These are phyloP conservation scores for Thraustochytrium sp. DNA, from an alignment of 352 stramenopile genomes.

Conservation along the genomic window DNA sequence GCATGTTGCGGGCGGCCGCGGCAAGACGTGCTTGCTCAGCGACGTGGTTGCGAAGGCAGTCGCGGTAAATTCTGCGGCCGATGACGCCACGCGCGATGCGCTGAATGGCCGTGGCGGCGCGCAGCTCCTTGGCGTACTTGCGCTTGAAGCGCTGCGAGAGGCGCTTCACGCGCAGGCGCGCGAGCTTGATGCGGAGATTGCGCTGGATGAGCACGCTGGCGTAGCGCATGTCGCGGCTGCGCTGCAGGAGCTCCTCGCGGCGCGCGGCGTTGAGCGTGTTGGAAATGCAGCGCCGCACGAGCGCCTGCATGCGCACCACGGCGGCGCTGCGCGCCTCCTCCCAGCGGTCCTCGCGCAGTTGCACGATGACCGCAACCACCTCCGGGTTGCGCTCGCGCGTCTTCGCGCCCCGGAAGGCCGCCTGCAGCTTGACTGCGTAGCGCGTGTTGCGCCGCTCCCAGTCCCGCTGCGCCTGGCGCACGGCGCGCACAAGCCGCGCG, in stretches of 20 bases:
- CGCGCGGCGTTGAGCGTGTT: background rate
- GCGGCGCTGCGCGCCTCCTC: background rate
- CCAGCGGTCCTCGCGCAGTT: background rate
- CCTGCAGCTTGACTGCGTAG: conserved; percentile 34
- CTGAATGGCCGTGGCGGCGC: conserved; percentile 7
- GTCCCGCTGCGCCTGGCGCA: background rate
- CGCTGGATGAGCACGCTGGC: background rate
- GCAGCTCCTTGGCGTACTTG: background rate
- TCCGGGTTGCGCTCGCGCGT: background rate
- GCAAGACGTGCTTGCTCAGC: background rate
- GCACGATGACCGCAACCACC: background rate
- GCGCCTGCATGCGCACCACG: background rate
- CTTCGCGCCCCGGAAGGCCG: background rate
- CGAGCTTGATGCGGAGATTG: background rate
- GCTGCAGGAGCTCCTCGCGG: background rate
- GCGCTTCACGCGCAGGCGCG: background rate
- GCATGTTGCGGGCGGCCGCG: background rate
- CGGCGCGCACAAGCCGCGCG: background rate
- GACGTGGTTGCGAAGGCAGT: background rate
- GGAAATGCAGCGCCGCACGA: background rate
- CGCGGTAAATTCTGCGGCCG: background rate
- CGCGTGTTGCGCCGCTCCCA: background rate
- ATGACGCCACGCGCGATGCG: background rate
- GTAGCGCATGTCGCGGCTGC: background rate
- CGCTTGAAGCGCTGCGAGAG: background rate